phyloP scores from a whole-genome alignment of 2,329 filamentous ascomycete species.

The Microdochium nivale region DNA sequence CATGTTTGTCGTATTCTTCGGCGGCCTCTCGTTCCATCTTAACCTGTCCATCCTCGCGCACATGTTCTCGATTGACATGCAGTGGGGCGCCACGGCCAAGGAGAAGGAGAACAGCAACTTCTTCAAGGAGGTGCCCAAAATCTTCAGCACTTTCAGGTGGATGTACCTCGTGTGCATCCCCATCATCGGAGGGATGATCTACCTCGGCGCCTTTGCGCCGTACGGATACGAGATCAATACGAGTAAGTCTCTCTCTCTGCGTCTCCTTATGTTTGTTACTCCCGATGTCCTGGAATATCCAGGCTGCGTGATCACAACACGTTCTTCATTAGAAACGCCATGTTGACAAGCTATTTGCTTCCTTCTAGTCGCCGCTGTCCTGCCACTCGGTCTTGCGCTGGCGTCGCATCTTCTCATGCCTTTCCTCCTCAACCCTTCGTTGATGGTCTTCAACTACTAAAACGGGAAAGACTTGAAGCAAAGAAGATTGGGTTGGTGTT shows the following conservation, averaged over 20 bases:
- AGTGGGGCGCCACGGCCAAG: slow-evolving; percentile 50
- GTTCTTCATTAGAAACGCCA: too few relatives aligned
- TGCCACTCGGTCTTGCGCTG: not conserved
- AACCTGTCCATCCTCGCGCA: slow-evolving; percentile 31
- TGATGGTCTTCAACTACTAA: not conserved
- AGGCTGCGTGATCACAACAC: too few relatives aligned
- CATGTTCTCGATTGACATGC: slow-evolving; percentile 32
- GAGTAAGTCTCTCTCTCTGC: not conserved
- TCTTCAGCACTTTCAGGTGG: slow-evolving; percentile 46
- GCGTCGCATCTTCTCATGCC: not conserved
- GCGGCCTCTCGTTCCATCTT: slow-evolving; percentile 33
- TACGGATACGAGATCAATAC: not conserved
- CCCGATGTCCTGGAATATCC: too few relatives aligned
- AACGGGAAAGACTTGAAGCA: not conserved
- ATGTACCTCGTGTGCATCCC: slow-evolving; percentile 35
- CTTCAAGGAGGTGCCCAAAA: slow-evolving; percentile 44
- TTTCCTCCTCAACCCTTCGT: not conserved
- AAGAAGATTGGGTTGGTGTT: too few relatives aligned
- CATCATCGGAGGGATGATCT: not conserved
- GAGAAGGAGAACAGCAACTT: slow-evolving; percentile 48
- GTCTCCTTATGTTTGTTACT: not conserved
- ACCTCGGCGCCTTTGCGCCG: not conserved
- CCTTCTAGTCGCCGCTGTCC: not conserved
- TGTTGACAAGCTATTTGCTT: not conserved
- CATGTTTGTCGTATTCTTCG: slow-evolving; percentile 37